phyloP scores from a whole-genome alignment of 306 rosid genomes.

The Cucumis melo region DNA sequence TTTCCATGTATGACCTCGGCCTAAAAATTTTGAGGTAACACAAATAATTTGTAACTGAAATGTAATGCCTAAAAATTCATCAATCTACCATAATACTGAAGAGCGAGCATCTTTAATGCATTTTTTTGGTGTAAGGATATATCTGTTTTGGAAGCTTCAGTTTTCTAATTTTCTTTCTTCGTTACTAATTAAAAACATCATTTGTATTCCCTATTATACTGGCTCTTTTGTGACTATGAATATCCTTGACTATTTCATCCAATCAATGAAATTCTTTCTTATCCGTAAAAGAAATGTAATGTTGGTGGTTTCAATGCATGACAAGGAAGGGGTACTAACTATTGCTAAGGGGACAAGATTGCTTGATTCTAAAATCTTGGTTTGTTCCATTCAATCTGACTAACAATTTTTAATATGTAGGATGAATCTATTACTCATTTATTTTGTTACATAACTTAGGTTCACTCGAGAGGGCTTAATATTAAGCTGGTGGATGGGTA shows the following conservation, averaged over 20 bases:
- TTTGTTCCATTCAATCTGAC: neutral
- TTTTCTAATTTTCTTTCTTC: too few relatives aligned
- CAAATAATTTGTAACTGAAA: neutral
- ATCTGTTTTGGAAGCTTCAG: too few relatives aligned
- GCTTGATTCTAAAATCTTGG: neutral
- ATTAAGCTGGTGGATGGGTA: slow-evolving; percentile 48
- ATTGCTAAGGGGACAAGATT: neutral
- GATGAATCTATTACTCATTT: neutral
- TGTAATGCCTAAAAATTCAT: neutral
- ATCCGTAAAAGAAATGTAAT: neutral
- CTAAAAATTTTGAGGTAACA: neutral
- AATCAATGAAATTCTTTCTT: too few relatives aligned
- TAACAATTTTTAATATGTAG: neutral
- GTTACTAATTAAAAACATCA: too few relatives aligned
- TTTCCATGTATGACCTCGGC: neutral
- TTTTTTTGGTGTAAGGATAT: too few relatives aligned
- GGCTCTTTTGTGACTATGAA: too few relatives aligned
- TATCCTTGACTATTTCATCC: too few relatives aligned
- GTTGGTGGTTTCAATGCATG: neutral
- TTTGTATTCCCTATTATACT: too few relatives aligned
- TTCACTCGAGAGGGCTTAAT: slow-evolving; percentile 75
- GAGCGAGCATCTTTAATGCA: too few relatives aligned
- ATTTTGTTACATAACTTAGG: slow-evolving; percentile 25
- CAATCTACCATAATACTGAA: too few relatives aligned
- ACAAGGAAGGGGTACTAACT: neutral